Percentiles rank a stretch among this genome's conserved stretches.
These are phyloP conservation scores for Pyrus betulifolia DNA, from an alignment of 306 rosid species.

Conservation along the genomic window DNA sequence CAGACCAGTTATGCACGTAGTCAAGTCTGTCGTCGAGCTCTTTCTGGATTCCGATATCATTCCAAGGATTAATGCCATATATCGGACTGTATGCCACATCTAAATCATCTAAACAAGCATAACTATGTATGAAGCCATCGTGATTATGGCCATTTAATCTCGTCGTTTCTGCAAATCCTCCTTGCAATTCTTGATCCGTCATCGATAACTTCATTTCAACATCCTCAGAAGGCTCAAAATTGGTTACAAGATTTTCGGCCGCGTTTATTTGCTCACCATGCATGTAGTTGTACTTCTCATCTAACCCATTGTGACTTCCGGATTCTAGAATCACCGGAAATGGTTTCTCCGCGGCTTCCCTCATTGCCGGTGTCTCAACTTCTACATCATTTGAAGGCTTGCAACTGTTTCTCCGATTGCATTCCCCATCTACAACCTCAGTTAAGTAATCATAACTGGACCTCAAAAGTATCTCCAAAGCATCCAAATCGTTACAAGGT, in stretches of 20 bases:
- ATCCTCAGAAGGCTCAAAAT: conserved; percentile 8
- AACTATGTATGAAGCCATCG: background rate
- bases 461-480: background rate
- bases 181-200: conserved; percentile 22
- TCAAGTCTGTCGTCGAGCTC: background rate
- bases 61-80: background rate
- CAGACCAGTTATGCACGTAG: background rate
- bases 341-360: background rate
- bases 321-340: background rate
- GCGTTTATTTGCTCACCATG: background rate
- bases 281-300: background rate
- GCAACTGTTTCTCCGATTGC: background rate
- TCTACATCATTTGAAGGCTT: conserved; percentile 12
- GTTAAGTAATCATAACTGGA: background rate
- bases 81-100: background rate
- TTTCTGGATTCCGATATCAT: conserved; percentile 1
- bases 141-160: background rate
- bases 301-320: background rate
- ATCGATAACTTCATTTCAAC: conserved; percentile 10
- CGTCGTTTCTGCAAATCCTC: conserved; percentile 10
- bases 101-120: conserved; percentile 12
- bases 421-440: conserved; percentile 5
- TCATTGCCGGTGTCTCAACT: background rate
- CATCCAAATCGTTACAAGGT: background rate
- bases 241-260: background rate